Evolutionary conservation across 169 alveolate species (phyloP), one percentile per base, ranked within the genome.

Genomic region (Plasmodium malariae): DNA sequence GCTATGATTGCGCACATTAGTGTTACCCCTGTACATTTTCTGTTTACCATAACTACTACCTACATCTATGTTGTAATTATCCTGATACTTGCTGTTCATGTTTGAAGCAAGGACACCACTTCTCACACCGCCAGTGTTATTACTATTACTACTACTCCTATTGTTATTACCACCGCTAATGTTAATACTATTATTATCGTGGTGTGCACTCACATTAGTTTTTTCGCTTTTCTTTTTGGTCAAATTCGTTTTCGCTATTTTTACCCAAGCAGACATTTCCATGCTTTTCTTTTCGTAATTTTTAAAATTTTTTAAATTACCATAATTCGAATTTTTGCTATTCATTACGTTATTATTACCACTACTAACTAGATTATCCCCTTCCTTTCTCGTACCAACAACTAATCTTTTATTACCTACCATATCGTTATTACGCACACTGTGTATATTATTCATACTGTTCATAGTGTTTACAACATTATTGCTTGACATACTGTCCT

Each of bases 181-280:
- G 59, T 24, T 73, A 32, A 12, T 54, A 26, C 12, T 57, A 32
- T 19, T 37, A 51, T 3, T 54, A 55, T 63, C 26, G 5, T 59
- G 28, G 19, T 26, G 14, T 36, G 19, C 40, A 19, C 17, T 40
- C 34, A 21, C 1, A n/a, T 24, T 80, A 57, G 14, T 51, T 3
- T 69, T 86, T 11, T 70, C 74, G 5, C 51, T 65, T 26, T 76
- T 21, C 9, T 70, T 86, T 14, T 70, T 70, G 60, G 21, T 86
- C 1, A 76, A 67, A 24, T 68, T 68, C 87, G 57, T 68, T 43
- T 86, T 86, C 0, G 92, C 86, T 55, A 86, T 86, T 40, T 86
- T 86, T 2, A 65, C 86, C 92, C 92, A 86, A 0, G 92, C 51
- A 40, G 73, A 55, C 28, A 69, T 69, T 32, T 86, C 92, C 87